Conservation (phyloP, 176 grass and related monocot species). For the Musa beccarii region DNA sequence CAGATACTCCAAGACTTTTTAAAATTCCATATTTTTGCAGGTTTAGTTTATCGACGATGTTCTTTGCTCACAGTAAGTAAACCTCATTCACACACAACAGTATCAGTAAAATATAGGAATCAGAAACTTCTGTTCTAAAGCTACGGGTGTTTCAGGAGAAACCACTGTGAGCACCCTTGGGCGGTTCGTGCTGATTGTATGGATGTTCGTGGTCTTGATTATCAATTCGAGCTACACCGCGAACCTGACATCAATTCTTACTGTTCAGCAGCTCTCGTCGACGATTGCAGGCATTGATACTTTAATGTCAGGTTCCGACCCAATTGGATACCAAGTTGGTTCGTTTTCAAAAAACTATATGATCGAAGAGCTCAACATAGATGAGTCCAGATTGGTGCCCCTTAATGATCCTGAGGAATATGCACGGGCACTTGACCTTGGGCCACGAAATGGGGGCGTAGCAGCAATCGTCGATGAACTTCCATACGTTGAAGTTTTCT, state of each 20-base stretch:
- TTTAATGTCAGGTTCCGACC: conserved; percentile 3
- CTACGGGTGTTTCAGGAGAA: conserved; percentile 10
- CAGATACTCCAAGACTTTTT: not conserved
- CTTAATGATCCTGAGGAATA: conserved; percentile 7
- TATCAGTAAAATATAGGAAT: not conserved
- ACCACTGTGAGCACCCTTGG: conserved; percentile 10
- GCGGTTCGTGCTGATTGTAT: conserved; percentile 15
- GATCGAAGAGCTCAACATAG: conserved; percentile 11
- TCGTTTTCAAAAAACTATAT: conserved; percentile 8
- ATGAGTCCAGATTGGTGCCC: not conserved
- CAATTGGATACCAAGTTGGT: conserved; percentile 15
- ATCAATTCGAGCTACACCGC: conserved; percentile 23
- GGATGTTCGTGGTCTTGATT: conserved; percentile 19
- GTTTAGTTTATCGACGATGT: conserved; percentile 18
- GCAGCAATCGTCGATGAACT: conserved; percentile 12
- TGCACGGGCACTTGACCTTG: conserved; percentile 10
- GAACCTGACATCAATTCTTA: conserved; percentile 12
- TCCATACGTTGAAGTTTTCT: conserved; percentile 13
- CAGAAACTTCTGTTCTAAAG: not conserved
- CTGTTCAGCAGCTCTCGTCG: conserved; percentile 12
- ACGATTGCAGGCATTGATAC: conserved; percentile 6
- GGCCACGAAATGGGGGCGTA: conserved; percentile 5
- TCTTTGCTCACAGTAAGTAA: conserved; percentile 19
- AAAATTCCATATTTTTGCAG: not conserved
- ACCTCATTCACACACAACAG: not conserved